Conservation (phyloP, 2,329 filamentous ascomycete species). For the Fusarium longipes region DNA sequence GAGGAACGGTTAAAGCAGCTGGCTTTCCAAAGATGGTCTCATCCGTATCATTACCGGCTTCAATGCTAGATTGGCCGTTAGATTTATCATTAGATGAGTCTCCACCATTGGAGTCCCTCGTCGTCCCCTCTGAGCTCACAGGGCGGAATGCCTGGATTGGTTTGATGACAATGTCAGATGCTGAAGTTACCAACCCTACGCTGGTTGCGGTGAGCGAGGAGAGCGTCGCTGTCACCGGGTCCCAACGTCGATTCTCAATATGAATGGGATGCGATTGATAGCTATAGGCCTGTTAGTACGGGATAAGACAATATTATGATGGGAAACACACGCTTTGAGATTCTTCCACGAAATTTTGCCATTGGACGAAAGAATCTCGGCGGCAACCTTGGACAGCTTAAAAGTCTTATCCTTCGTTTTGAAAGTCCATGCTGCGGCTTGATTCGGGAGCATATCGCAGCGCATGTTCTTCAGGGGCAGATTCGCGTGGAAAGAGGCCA, state of each 20-base stretch:
- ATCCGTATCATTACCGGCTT: fast-evolving
- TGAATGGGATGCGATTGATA: constrained; percentile 5
- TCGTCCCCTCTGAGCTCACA: not conserved
- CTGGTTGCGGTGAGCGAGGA: constrained; percentile 20
- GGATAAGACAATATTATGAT: fast-evolving
- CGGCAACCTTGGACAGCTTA: constrained; percentile 30
- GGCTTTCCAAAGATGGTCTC: not conserved
- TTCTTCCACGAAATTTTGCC: constrained; percentile 28
- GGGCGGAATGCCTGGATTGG: constrained; percentile 9
- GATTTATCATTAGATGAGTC: fast-evolving
- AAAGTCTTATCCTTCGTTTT: constrained; percentile 12
- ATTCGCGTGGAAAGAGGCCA: constrained; percentile 40
- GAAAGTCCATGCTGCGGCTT: constrained; percentile 17
- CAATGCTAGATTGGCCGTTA: fast-evolving
- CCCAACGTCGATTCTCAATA: constrained; percentile 35
- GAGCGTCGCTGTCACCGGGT: constrained; percentile 26
- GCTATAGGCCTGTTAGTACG: not conserved
- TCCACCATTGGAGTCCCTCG: fast-evolving
- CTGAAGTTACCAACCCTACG: constrained; percentile 16
- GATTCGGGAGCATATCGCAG: constrained; percentile 26
- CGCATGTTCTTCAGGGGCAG: constrained; percentile 32
- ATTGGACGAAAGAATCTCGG: constrained; percentile 19
- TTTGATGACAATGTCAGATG: constrained; percentile 24
- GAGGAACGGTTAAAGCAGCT: not conserved
- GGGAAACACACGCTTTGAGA: constrained; percentile 2